phyloP scores from a whole-genome alignment of 2,329 filamentous ascomycete species.

The Aspergillus flavus region DNA sequence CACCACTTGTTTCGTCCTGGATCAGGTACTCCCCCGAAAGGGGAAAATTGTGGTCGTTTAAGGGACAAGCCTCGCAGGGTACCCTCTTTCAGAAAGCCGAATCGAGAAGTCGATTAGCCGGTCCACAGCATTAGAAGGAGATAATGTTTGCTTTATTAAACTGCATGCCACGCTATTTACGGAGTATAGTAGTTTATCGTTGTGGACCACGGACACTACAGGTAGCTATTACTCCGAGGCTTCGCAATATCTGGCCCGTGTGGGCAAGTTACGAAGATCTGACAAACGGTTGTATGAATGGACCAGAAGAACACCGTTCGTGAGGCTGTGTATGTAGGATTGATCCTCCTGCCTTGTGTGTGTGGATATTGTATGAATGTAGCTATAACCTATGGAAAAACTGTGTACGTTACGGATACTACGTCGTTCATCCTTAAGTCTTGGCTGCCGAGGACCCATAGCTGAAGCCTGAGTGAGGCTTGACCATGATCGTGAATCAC shows the following conservation, averaged over 20 bases:
- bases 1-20: not conserved
- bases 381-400: not conserved
- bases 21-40: not conserved
- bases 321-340: not conserved
- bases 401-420: not conserved
- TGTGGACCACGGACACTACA: not conserved
- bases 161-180: not conserved
- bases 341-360: not conserved
- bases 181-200: not conserved
- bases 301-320: not conserved
- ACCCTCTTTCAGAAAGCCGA: not conserved
- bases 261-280: not conserved
- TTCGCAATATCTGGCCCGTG: not conserved
- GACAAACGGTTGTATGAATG: not conserved
- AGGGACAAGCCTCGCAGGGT: not conserved
- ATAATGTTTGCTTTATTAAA: not conserved
- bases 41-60: not conserved
- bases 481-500: not conserved
- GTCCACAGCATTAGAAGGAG: not conserved
- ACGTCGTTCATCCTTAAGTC: not conserved
- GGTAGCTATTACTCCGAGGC: not conserved
- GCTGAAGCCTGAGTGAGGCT: not conserved
- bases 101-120: not conserved
- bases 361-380: not conserved
- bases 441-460: not conserved